Percentiles rank a stretch among this genome's conserved stretches.
phyloP scores from a whole-genome alignment of 2,329 filamentous ascomycete genomes.

The Blumeriella jaapii region DNA sequence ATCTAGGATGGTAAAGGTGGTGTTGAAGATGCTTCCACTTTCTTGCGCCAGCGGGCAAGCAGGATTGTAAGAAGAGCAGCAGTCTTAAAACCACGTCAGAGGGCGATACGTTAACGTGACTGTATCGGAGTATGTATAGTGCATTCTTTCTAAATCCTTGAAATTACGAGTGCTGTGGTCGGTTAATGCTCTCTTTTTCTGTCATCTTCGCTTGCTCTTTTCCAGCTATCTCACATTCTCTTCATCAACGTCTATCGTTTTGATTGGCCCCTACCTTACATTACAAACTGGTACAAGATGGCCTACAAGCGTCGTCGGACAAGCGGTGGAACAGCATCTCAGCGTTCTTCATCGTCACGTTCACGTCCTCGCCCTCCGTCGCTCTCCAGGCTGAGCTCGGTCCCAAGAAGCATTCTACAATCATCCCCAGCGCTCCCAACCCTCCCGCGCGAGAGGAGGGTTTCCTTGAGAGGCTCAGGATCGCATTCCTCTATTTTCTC shows the following conservation, averaged over 20 bases:
- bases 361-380: slow-evolving; percentile 10
- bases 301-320: slow-evolving; percentile 21
- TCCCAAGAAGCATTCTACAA: slow-evolving; percentile 6
- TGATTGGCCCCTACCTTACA: neutral
- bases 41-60: no score
- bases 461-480: slow-evolving; percentile 11
- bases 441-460: slow-evolving; percentile 12
- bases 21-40: no score
- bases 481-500: slow-evolving; percentile 6
- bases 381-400: slow-evolving; percentile 16
- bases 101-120: no score
- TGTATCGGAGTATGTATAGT: no score
- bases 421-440: slow-evolving; percentile 15
- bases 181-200: no score
- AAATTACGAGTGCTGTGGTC: no score
- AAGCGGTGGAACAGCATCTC: slow-evolving; percentile 6
- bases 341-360: slow-evolving; percentile 10
- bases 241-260: neutral
- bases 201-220: neutral
- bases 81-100: no score
- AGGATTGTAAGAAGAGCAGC: no score
- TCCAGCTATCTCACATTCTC: neutral
- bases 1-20: no score
- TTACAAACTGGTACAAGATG: slow-evolving; percentile 12
- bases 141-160: no score